Conservation (phyloP, 345 rosid genomes). For the Clausena lansium region DNA sequence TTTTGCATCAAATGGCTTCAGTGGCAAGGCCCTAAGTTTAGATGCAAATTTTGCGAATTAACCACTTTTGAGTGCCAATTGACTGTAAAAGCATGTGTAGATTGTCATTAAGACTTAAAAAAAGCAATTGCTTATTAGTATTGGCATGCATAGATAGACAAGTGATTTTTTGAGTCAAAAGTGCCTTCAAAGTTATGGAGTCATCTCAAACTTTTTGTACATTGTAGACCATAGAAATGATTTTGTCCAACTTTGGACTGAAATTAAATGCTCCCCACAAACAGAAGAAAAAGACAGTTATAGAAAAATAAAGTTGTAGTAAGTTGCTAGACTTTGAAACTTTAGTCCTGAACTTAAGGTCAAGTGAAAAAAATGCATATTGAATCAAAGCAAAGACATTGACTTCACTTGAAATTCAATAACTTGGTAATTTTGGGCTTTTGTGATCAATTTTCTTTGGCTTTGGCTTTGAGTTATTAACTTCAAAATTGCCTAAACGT, state of each 20-base stretch:
- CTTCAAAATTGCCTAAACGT: too few relatives aligned
- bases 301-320: not conserved
- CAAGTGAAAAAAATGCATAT: not conserved
- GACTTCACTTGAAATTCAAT: not conserved
- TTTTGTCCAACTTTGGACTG: constrained; percentile 21
- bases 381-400: not conserved
- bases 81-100: not conserved
- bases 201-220: constrained; percentile 25
- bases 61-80: not conserved
- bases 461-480: not conserved
- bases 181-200: constrained; percentile 9
- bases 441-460: not conserved
- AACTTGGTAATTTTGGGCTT: not conserved
- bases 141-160: not conserved
- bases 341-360: constrained; percentile 23
- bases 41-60: not conserved
- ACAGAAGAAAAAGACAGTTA: not conserved
- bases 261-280: constrained; percentile 16
- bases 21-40: not conserved
- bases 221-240: constrained; percentile 30
- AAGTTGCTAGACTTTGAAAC: not conserved
- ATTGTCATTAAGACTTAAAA: not conserved
- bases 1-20: not conserved
- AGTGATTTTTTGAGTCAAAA: constrained; percentile 19
- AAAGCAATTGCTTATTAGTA: not conserved